phyloP scores from a whole-genome alignment of 768 basidiomycete genomes.

The Coprinopsis marcescibilis region DNA sequence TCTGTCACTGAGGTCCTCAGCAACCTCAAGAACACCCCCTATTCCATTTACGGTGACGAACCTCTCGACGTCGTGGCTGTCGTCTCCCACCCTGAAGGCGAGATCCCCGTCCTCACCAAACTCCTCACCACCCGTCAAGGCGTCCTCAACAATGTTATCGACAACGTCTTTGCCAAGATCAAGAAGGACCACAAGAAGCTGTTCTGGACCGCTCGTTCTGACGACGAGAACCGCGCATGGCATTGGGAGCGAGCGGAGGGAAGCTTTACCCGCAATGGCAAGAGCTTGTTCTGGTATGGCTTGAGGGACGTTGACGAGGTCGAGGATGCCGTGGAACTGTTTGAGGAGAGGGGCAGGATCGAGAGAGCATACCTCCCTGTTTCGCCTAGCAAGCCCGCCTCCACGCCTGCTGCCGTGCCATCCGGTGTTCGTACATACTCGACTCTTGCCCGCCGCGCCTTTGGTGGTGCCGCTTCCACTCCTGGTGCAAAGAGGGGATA shows the following conservation, averaged over 20 bases:
- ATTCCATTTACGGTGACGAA: slow-evolving; percentile 98
- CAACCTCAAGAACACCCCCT: slow-evolving; percentile 74
- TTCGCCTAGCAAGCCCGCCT: slow-evolving; percentile 46
- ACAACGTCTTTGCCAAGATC: slow-evolving; percentile 97
- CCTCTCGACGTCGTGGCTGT: slow-evolving; percentile 93
- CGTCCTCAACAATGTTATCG: slow-evolving; percentile 88
- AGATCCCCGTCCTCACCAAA: slow-evolving; percentile 89
- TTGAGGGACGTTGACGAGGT: slow-evolving; percentile 88
- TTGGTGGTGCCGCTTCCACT: slow-evolving; percentile 21
- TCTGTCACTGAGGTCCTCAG: slow-evolving; percentile 86
- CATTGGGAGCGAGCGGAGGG: slow-evolving; percentile 99
- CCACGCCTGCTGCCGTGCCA: slow-evolving; percentile 18
- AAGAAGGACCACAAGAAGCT: slow-evolving; percentile 89
- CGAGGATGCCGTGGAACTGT: slow-evolving; percentile 71
- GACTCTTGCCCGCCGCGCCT: slow-evolving; percentile 40
- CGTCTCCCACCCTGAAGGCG: slow-evolving; percentile 85
- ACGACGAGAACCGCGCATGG: slow-evolving; percentile 94
- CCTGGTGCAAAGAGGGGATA: slow-evolving; percentile 67
- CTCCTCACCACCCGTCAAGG: slow-evolving; percentile 85
- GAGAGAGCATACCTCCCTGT: slow-evolving; percentile 89
- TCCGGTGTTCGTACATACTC: slow-evolving; percentile 51
- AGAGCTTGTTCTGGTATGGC: slow-evolving; percentile 97
- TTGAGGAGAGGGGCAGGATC: slow-evolving; percentile 77
- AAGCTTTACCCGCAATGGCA: slow-evolving; percentile 91
- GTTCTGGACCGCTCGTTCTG: slow-evolving; percentile 96